Evolutionary conservation across 2,329 filamentous ascomycete species (phyloP).

Genomic region (Escovopsis weberi): DNA sequence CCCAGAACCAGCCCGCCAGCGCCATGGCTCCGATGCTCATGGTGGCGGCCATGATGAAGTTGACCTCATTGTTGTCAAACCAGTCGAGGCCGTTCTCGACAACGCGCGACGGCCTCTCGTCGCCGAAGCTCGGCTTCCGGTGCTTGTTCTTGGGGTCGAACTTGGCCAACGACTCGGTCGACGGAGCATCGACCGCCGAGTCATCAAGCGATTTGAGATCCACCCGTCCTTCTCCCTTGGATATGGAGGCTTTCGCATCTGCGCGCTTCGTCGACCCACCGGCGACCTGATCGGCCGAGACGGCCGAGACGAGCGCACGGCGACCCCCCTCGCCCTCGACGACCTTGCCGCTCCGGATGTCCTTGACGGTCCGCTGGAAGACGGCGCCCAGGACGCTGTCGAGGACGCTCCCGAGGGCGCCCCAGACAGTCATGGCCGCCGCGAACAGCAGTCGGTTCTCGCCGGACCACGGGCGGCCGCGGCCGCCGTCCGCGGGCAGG

Average conservation of each 20-base stretch:
- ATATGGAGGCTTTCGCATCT: constrained; percentile 28
- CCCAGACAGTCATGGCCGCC: constrained; percentile 53
- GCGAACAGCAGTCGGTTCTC: constrained; percentile 32
- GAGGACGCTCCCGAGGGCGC: constrained; percentile 63
- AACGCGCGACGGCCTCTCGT: constrained; percentile 44
- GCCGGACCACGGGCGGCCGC: constrained; percentile 29
- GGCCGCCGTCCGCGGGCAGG: constrained; percentile 21
- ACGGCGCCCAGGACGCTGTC: constrained; percentile 80
- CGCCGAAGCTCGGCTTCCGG: constrained; percentile 36
- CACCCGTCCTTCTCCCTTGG: constrained; percentile 20
- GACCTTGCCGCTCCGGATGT: constrained; percentile 71
- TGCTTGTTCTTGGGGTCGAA: constrained; percentile 37
- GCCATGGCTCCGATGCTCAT: constrained; percentile 72
- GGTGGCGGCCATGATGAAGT: constrained; percentile 72
- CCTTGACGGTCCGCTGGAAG: constrained; percentile 74
- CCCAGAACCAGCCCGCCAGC: constrained; percentile 46
- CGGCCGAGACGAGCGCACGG: constrained; percentile 34
- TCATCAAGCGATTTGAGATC: constrained; percentile 23
- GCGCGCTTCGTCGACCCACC: constrained; percentile 18
- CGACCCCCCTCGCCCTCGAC: constrained; percentile 72
- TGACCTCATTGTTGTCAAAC: constrained; percentile 91
- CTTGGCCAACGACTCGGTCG: constrained; percentile 23
- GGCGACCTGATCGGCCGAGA: constrained; percentile 12
- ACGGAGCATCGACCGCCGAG: constrained; percentile 18
- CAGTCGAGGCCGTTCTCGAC: constrained; percentile 56